Evolutionary conservation across 2,329 filamentous ascomycete genomes (phyloP), one percentile per base, ranked within the genome.

Genomic region (Colletotrichum tropicicola): DNA sequence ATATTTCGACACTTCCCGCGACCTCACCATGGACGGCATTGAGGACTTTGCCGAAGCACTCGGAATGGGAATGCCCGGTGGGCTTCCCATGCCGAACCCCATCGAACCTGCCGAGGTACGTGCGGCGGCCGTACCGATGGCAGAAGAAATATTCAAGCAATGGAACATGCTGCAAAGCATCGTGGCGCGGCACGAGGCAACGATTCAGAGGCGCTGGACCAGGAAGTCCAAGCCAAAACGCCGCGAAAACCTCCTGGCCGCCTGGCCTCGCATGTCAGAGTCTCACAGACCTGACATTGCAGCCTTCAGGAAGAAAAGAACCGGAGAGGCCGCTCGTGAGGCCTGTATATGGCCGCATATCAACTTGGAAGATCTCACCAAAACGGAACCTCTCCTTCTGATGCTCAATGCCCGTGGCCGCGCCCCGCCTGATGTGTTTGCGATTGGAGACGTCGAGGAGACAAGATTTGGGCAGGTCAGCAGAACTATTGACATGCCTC

Each of bases 351-450:
- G 80, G 78, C 87, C 87, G 0, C 78, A 83, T 47, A 82, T 89
- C 70, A 90, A 89, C 67, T 76, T 85, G 41, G 84, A 89, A 58
- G 87, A 89, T 68, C 74, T 90, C 1, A 54, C 69, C 0, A 75
- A 80, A 21, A 71, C 79, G 0, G 83, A 80, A 49, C 63, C 73
- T 0, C 69, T 90, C 8, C 76, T 79, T 0, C 71, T 89, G 6
- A 74, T 89, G 19, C 70, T 90, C 10, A 85, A 87, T 58, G 73
- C 85, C 0, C 78, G 87, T 6, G 85, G 78, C 5, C 79, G 83
- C 0, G 69, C 86, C 58, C 63, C 70, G 0, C 86, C 86, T 0
- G 70, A 75, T 7, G 66, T 71, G 0, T 90, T 89, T 67, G 82
- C 82, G 0, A 74, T 70, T 0, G 77, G 78, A 0, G 86, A 89